Base-by-base conservation (phyloP, 1,284 basidiomycete genomes). In the Thelephora terrestris region DNA sequence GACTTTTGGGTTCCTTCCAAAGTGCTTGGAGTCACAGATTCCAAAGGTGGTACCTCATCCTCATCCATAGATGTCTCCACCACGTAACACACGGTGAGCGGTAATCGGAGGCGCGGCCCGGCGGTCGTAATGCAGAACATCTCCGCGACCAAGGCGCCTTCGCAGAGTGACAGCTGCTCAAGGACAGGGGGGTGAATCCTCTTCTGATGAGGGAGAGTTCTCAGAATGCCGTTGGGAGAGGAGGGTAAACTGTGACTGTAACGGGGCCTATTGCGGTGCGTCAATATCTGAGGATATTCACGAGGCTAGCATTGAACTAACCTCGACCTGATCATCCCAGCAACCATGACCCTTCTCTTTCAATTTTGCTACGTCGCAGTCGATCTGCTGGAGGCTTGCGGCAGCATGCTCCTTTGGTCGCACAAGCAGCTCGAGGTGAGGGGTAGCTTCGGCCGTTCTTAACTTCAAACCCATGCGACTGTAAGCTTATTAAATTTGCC, bases 281-380 rank as follows among this genome's bases (percentile, higher is more conserved):
- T n/a, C n/a, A 44, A 7, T 17, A 27, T 17, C 9, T 40, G 7
- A 4, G 5, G 34, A 42, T 20, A 51, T 3, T 35, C n/a, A n/a
- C n/a, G n/a, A n/a, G n/a, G n/a, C n/a, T n/a, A n/a, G n/a, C n/a
- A n/a, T n/a, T n/a, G 36, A 21, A 65, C 75, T 63, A 58, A 88
- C 82, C 65, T 93, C 90, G 53, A 89, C 75, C 47, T 75, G 73
- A 59, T 95, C 91, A 57, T 95, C 91, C 85, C 91, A 94, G 38
- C 80, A 37, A 16, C 35, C 75, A 48, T 82, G 75, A 58, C 93
- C 88, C 47, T 74, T 70, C 53, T 87, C 88, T 61, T 84, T 86
- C 61, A 81, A 79, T 43, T 71, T 71, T 5, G 71, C 68, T 52
- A 92, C 62, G 45, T 81, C 75, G 16, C 75, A 70, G 52, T 94